These are phyloP conservation scores for Hypoxylon crocopeplum DNA, from an alignment of 495 filamentous ascomycete species.

Conservation along the genomic window DNA sequence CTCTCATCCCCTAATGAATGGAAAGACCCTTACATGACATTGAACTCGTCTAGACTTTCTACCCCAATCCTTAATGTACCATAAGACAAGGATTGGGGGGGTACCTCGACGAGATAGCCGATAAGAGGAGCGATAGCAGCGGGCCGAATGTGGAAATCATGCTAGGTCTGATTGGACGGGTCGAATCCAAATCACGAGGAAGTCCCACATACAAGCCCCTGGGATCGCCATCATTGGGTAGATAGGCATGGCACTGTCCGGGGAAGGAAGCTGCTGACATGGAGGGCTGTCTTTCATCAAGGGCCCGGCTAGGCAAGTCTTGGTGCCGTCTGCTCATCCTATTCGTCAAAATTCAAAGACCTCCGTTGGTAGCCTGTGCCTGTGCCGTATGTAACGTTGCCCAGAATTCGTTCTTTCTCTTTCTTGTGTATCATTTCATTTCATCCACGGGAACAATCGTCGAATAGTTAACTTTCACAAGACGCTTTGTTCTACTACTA, in stretches of 20 bases:
- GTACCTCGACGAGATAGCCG: slow-evolving; percentile 14
- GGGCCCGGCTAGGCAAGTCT: slow-evolving; percentile 3
- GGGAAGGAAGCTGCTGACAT: slow-evolving; percentile 32
- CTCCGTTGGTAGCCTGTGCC: background rate
- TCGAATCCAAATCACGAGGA: slow-evolving; percentile 6
- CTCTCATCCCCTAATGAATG: background rate
- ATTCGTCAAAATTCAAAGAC: slow-evolving; percentile 14
- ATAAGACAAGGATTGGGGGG: slow-evolving; percentile 2
- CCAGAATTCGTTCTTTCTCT: background rate
- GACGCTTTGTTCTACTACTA: background rate
- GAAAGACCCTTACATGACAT: slow-evolving; percentile 10
- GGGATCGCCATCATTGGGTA: slow-evolving; percentile 12
- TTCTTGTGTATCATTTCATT: slow-evolving; percentile 4
- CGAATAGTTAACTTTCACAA: too few relatives aligned
- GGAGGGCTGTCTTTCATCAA: too few relatives aligned
- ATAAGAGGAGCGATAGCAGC: slow-evolving; percentile 32
- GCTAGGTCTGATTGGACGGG: slow-evolving; percentile 18
- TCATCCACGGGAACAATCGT: too few relatives aligned
- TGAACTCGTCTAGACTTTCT: slow-evolving; percentile 15
- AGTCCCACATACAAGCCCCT: slow-evolving; percentile 1
- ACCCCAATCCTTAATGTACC: slow-evolving; percentile 11
- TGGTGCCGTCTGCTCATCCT: background rate
- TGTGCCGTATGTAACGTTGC: slow-evolving; percentile 35
- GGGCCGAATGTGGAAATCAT: slow-evolving; percentile 32
- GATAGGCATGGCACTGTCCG: slow-evolving; percentile 14